Evolutionary conservation across 768 basidiomycete species (phyloP).

Genomic region (Tricholoma bakamatsutake): DNA sequence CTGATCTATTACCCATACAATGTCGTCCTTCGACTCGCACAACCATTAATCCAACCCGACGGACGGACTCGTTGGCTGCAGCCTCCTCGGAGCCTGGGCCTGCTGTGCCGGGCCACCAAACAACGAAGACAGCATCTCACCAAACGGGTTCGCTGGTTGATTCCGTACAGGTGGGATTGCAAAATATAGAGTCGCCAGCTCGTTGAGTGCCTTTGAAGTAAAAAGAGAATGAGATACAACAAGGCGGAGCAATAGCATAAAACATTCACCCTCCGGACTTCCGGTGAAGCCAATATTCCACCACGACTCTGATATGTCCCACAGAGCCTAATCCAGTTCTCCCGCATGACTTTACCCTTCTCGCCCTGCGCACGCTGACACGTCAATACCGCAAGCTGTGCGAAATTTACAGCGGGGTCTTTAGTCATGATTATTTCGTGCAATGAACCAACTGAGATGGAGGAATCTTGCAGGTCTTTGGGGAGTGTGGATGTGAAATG

Average conservation of each 20-base stretch:
- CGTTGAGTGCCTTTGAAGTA: constrained; percentile 49
- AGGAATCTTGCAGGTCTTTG: constrained; percentile 35
- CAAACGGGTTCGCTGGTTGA: constrained; percentile 73
- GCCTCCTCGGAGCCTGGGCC: constrained; percentile 32
- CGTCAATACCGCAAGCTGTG: constrained; percentile 83
- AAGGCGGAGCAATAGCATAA: neutral
- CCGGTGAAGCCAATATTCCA: constrained; percentile 50
- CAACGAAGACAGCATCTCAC: constrained; percentile 83
- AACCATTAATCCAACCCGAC: constrained; percentile 40
- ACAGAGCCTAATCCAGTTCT: constrained; percentile 80
- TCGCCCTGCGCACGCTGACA: constrained; percentile 84
- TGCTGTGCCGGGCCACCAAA: constrained; percentile 63
- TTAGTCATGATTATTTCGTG: constrained; percentile 69
- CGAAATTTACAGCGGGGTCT: constrained; percentile 78
- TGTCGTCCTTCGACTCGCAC: neutral
- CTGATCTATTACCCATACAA: neutral
- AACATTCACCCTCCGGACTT: constrained; percentile 58
- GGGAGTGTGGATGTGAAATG: constrained; percentile 66
- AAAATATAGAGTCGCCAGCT: constrained; percentile 76
- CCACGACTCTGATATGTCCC: constrained; percentile 78
- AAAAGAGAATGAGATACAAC: neutral
- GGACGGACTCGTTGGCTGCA: constrained; percentile 36
- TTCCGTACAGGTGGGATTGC: constrained; percentile 74
- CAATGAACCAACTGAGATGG: constrained; percentile 43
- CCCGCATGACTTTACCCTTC: constrained; percentile 67